phyloP scores from a whole-genome alignment of 75 land plant genomes.

The Cryptomeria japonica region DNA sequence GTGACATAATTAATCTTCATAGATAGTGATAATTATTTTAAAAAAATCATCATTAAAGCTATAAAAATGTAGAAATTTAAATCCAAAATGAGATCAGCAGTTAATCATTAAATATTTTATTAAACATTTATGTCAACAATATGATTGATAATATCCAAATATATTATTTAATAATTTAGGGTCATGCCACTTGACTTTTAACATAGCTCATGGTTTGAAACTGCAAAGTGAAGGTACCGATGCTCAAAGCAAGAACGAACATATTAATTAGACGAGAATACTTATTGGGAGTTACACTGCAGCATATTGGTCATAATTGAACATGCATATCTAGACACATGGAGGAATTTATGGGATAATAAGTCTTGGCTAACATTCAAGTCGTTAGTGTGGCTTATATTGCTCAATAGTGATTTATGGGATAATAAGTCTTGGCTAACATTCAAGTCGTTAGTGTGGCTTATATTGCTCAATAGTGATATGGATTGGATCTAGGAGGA shows the following conservation, averaged over 20 bases:
- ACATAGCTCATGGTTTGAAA: not conserved
- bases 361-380: not conserved
- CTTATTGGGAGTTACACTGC: not conserved
- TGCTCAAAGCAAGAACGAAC: not conserved
- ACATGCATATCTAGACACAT: not conserved
- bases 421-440: not conserved
- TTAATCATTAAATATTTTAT: too few species aligned
- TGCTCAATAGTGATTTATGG: too few species aligned
- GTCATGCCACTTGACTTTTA: not conserved
- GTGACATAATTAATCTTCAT: too few species aligned
- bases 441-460: not conserved
- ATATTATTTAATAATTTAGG: too few species aligned
- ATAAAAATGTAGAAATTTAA: too few species aligned
- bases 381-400: not conserved
- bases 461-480: not conserved
- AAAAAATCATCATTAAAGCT: too few species aligned
- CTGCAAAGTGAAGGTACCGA: not conserved
- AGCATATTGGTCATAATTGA: not conserved
- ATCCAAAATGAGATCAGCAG: too few species aligned
- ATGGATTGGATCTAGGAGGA: too few species aligned
- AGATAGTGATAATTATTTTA: too few species aligned
- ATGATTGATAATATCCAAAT: too few species aligned
- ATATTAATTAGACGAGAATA: not conserved
- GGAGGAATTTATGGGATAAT: not conserved
- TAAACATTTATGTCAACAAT: too few species aligned